These are phyloP conservation scores for Epichloe sylvatica DNA, from an alignment of 2,329 filamentous ascomycete species.

Conservation along the genomic window DNA sequence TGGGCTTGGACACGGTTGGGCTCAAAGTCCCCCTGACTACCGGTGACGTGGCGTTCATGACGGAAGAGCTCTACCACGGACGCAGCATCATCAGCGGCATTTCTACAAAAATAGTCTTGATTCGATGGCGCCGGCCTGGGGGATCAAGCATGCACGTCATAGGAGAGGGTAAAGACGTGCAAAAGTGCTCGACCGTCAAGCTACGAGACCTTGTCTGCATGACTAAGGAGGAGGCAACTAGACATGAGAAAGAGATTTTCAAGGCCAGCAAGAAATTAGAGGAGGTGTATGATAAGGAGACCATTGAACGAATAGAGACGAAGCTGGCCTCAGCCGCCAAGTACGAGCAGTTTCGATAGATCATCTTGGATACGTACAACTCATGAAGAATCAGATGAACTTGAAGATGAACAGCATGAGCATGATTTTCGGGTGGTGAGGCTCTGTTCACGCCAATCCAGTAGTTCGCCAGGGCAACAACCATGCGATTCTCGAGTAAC, in stretches of 20 bases:
- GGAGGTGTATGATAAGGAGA: constrained; percentile 58
- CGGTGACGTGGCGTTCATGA: constrained; percentile 72
- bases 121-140: constrained; percentile 61
- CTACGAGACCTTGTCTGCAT: constrained; percentile 69
- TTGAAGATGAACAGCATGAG: background rate
- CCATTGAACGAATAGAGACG: constrained; percentile 52
- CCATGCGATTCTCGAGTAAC: background rate
- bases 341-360: constrained; percentile 38
- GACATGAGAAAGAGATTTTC: constrained; percentile 70
- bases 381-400: background rate
- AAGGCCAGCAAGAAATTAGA: constrained; percentile 51
- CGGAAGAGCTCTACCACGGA: constrained; percentile 79
- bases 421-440: background rate
- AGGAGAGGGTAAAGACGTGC: constrained; percentile 53
- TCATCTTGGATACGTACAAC: background rate
- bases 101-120: constrained; percentile 62
- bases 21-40: constrained; percentile 61
- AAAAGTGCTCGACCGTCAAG: constrained; percentile 59
- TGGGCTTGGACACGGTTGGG: constrained; percentile 36
- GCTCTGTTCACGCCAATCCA: background rate
- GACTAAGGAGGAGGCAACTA: constrained; percentile 77
- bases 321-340: constrained; percentile 53
- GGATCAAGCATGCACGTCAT: constrained; percentile 43
- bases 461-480: too few species aligned
- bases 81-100: constrained; percentile 74